Conservation (phyloP, 2,329 filamentous ascomycete species). For the Endothia cerciana region DNA sequence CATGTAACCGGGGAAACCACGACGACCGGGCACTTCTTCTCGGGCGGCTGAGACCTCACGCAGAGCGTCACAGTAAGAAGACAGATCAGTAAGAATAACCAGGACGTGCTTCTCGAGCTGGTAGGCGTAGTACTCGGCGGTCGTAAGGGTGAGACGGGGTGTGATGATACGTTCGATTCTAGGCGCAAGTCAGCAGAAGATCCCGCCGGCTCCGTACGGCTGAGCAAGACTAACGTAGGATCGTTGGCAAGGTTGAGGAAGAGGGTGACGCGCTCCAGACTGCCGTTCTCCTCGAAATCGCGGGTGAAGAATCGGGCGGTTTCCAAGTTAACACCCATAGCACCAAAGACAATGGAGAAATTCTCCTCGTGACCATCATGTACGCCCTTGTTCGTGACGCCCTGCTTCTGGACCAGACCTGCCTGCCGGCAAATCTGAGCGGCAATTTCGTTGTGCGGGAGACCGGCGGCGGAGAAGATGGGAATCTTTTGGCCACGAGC, state of each 20-base stretch:
- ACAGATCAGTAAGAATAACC: conserved; percentile 97
- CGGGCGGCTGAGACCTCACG: conserved; percentile 97
- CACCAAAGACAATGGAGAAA: conserved; percentile 99
- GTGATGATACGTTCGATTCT: conserved; percentile 99
- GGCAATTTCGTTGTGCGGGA: conserved; percentile 99
- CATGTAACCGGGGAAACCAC: conserved; percentile 99
- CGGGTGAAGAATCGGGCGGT: conserved; percentile 97
- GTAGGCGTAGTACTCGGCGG: conserved; percentile 99
- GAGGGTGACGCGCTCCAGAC: conserved; percentile 93
- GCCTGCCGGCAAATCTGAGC: conserved; percentile 98
- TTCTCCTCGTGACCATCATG: conserved; percentile 98
- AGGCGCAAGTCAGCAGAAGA: conserved; percentile 27
- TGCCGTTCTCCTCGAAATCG: conserved; percentile 99
- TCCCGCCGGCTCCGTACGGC: background rate
- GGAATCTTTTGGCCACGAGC: conserved; percentile 99
- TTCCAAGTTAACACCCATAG: conserved; percentile 99
- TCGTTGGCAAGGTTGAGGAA: conserved; percentile 99
- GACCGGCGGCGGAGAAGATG: conserved; percentile 97
- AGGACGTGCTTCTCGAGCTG: conserved; percentile 99
- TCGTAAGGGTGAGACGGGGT: conserved; percentile 94
- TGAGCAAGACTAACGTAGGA: conserved; percentile 72
- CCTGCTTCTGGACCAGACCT: conserved; percentile 79
- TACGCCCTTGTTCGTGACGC: conserved; percentile 85
- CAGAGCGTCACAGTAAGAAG: conserved; percentile 97
- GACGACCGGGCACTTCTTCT: conserved; percentile 98